Percentiles rank a stretch among this genome's conserved stretches.
Evolutionary conservation across 208 protist species (phyloP).

Genomic region (Acanthamoeba healyi): DNA sequence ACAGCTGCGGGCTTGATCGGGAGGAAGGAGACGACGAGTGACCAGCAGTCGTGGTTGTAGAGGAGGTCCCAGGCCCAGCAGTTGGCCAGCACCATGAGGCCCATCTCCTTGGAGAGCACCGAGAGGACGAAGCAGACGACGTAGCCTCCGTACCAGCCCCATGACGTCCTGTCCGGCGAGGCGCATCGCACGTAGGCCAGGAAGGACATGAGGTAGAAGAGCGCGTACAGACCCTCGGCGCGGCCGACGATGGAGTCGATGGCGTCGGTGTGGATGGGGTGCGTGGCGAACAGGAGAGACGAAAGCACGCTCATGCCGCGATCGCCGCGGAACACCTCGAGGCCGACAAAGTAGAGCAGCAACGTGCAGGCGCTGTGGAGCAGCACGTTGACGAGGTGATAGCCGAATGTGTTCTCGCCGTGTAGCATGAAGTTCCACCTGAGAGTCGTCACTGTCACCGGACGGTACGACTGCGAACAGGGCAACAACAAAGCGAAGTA

Average conservation of each 20-base stretch:
- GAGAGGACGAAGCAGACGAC: slow-evolving; percentile 73
- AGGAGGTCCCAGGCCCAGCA: slow-evolving; percentile 87
- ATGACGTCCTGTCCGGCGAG: neutral
- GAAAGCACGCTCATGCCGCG: slow-evolving; percentile 67
- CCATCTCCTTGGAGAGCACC: slow-evolving; percentile 91
- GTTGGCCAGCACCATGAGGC: slow-evolving; percentile 90
- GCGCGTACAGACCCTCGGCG: slow-evolving; percentile 86
- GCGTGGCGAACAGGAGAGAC: slow-evolving; percentile 89
- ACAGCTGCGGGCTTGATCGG: slow-evolving; percentile 1
- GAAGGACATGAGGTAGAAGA: slow-evolving; percentile 90
- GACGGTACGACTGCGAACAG: slow-evolving; percentile 77
- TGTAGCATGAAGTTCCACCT: slow-evolving; percentile 58
- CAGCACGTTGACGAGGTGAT: slow-evolving; percentile 73
- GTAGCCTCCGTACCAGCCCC: neutral
- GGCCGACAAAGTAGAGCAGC: slow-evolving; percentile 21
- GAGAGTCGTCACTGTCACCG: slow-evolving; percentile 11
- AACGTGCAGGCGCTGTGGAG: slow-evolving; percentile 20
- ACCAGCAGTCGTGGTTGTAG: slow-evolving; percentile 28
- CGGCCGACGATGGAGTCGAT: slow-evolving; percentile 92
- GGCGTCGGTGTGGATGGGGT: slow-evolving; percentile 94
- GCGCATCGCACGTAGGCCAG: slow-evolving; percentile 68
- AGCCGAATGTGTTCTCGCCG: slow-evolving; percentile 52
- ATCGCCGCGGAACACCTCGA: neutral
- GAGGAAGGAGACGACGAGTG: slow-evolving; percentile 78
- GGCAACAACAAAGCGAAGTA: neutral